Evolutionary conservation across 1,139 yeast species (phyloP).

Genomic region (Kodamaea suecica): DNA sequence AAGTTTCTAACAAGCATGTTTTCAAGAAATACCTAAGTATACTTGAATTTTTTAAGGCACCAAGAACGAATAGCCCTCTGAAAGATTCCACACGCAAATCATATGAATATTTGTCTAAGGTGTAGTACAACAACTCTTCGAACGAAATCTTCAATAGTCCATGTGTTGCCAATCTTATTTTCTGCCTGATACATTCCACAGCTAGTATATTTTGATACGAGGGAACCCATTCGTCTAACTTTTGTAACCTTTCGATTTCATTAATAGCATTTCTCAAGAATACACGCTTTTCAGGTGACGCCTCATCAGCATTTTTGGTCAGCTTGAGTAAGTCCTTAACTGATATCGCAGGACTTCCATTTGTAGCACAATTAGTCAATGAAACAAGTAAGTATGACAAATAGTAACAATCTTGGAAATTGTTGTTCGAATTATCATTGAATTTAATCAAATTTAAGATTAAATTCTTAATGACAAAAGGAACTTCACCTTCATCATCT

Average conservation of each 20-base stretch:
- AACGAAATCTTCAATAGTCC: constrained; percentile 55
- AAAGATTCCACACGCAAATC: constrained; percentile 69
- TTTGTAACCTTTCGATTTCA: constrained; percentile 67
- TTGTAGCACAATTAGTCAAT: constrained; percentile 41
- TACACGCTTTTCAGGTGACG: constrained; percentile 13
- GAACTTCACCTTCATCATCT: constrained; percentile 66
- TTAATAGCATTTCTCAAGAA: constrained; percentile 29
- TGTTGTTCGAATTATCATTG: constrained; percentile 82
- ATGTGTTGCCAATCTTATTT: constrained; percentile 55
- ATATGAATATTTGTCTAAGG: constrained; percentile 46
- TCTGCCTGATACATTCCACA: constrained; percentile 54
- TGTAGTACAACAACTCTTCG: constrained; percentile 49
- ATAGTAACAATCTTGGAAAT: constrained; percentile 71
- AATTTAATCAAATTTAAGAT: constrained; percentile 71
- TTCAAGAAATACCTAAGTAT: constrained; percentile 63
- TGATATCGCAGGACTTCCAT: constrained; percentile 33
- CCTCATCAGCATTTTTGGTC: constrained; percentile 7
- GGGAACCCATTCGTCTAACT: constrained; percentile 86
- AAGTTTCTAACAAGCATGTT: constrained; percentile 52
- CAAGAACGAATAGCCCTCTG: constrained; percentile 64
- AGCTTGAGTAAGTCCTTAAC: constrained; percentile 23
- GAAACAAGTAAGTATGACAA: constrained; percentile 57
- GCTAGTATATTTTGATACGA: constrained; percentile 63
- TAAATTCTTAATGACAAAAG: constrained; percentile 58
- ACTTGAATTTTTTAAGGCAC: constrained; percentile 67